Conservation (phyloP, 257 asterid species). For the Solanum raphanifolium region DNA sequence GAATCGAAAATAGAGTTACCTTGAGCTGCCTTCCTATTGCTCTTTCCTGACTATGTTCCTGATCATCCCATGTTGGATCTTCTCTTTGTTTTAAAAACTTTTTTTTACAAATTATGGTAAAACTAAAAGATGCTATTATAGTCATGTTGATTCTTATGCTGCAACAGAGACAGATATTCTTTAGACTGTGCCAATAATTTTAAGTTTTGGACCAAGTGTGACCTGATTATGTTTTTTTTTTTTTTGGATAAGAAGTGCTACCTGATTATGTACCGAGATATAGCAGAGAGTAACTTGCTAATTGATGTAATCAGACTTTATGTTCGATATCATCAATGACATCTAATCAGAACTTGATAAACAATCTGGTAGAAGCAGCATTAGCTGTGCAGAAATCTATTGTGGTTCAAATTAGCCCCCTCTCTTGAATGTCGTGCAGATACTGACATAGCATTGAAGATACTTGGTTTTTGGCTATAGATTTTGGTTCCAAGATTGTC, state of each 20-base stretch:
- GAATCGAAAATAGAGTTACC: too few relatives aligned
- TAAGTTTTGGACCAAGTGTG: not conserved
- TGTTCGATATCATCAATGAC: not conserved
- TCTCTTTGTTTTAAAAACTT: not conserved
- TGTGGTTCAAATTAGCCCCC: not conserved
- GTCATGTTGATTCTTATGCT: not conserved
- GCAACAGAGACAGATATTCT: not conserved
- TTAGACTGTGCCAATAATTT: not conserved
- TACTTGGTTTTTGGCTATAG: not conserved
- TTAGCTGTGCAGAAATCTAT: not conserved
- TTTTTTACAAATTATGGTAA: not conserved
- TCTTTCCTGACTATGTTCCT: too few relatives aligned
- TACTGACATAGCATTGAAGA: not conserved
- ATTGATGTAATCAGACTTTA: not conserved
- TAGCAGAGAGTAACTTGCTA: not conserved
- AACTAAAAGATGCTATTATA: not conserved
- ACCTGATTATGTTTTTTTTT: not conserved
- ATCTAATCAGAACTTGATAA: not conserved
- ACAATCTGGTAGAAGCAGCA: not conserved
- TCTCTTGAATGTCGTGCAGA: not conserved
- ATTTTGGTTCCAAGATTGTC: not conserved
- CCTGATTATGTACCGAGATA: not conserved
- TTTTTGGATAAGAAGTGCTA: not conserved
- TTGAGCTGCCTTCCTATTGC: too few relatives aligned
- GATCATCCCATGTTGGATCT: too few relatives aligned